Percentiles rank a stretch among this genome's conserved stretches.
These are phyloP conservation scores for Verbascum thapsus DNA, from an alignment of 257 asterid species.

Conservation along the genomic window DNA sequence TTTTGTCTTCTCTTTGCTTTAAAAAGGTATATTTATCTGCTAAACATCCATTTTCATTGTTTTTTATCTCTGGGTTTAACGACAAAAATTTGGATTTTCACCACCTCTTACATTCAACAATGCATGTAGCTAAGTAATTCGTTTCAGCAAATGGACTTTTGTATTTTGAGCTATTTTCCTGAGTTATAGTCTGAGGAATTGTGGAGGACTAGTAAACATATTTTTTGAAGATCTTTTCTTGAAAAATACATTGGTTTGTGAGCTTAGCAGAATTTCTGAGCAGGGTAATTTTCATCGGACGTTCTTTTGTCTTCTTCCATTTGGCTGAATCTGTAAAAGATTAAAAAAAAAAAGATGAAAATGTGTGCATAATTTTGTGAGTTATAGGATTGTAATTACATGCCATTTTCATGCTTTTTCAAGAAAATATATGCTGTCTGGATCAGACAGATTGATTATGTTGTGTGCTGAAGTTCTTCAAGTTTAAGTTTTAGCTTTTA, in stretches of 20 bases:
- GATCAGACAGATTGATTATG: too few species aligned
- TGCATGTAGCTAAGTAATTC: constrained; percentile 23
- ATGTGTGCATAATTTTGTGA: constrained; percentile 2
- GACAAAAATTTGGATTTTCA: too few species aligned
- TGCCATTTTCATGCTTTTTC: constrained; percentile 22
- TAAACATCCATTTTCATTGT: too few species aligned
- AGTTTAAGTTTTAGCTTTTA: neutral
- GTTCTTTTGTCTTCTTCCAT: constrained; percentile 15
- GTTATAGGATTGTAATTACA: constrained; percentile 7
- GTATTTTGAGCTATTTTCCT: constrained; percentile 4
- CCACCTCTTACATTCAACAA: too few species aligned
- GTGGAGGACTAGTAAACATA: constrained; percentile 19
- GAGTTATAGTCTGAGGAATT: constrained; percentile 15
- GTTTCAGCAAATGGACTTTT: constrained; percentile 5
- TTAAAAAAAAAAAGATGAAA: too few species aligned
- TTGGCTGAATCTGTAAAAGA: constrained; percentile 30
- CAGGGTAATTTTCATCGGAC: neutral
- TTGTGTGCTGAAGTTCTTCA: too few species aligned
- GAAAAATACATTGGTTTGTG: constrained; percentile 27
- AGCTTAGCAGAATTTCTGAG: constrained; percentile 21
- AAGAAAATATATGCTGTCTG: neutral
- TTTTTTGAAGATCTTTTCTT: constrained; percentile 14
- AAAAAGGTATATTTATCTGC: too few species aligned
- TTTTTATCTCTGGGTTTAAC: too few species aligned
- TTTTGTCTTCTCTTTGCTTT: too few species aligned